Conservation (phyloP, 2,329 filamentous ascomycete genomes). For the Teratosphaeria epicoccoides region DNA sequence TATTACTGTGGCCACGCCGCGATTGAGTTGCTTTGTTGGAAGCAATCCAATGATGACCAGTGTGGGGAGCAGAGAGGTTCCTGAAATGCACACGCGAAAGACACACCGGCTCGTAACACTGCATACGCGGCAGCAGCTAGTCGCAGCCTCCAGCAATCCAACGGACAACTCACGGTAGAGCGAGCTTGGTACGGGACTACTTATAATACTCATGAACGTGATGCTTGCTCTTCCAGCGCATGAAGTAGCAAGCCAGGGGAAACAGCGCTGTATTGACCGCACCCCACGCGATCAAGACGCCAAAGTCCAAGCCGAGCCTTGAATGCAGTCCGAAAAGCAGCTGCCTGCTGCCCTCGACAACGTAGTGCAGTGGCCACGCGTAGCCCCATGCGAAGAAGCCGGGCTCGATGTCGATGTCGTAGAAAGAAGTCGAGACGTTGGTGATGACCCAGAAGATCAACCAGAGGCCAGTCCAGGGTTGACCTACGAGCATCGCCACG, state of each 20-base stretch:
- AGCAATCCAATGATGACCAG: no score
- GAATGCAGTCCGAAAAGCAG: constrained; percentile 52
- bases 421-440: constrained; percentile 52
- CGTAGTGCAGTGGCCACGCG: constrained; percentile 52
- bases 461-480: constrained; percentile 53
- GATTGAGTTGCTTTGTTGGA: no score
- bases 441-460: constrained; percentile 59
- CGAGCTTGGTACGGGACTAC: no score
- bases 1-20: no score
- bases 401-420: constrained; percentile 48
- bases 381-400: constrained; percentile 53
- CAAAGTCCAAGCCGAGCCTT: constrained; percentile 50
- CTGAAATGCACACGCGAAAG: no score
- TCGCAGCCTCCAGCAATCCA: neutral
- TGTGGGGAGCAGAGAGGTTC: no score
- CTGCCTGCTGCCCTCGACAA: constrained; percentile 50
- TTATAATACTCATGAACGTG: constrained; percentile 24
- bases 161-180: neutral
- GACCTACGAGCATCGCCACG: constrained; percentile 50
- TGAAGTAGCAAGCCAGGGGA: constrained; percentile 37
- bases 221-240: constrained; percentile 30
- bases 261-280: constrained; percentile 45
- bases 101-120: neutral
- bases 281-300: constrained; percentile 48
- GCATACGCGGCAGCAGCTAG: neutral